Evolutionary conservation across 2,329 filamentous ascomycete genomes (phyloP).

Genomic region (Teratosphaeria zuluensis): DNA sequence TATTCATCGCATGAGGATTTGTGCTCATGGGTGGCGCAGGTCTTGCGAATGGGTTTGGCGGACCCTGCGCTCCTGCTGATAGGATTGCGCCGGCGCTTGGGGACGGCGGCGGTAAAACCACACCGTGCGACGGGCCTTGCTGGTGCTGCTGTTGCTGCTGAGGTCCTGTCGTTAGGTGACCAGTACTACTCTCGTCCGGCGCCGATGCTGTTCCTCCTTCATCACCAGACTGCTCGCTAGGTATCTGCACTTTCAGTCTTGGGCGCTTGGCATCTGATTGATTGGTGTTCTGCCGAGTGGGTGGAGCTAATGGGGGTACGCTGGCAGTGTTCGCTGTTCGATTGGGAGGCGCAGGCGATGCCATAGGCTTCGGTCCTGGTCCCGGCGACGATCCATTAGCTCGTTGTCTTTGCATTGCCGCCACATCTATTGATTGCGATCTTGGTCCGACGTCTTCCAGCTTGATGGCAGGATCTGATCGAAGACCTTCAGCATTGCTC

Average conservation of each 20-base stretch:
- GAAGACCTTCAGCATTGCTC: constrained; percentile 41
- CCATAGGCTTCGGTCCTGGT: constrained; percentile 32
- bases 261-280: constrained; percentile 63
- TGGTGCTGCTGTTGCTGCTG: constrained; percentile 11
- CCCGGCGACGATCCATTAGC: constrained; percentile 45
- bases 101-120: constrained; percentile 85
- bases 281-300: constrained; percentile 63
- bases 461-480: constrained; percentile 35
- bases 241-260: constrained; percentile 86
- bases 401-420: constrained; percentile 42
- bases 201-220: constrained; percentile 61
- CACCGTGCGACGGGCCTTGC: constrained; percentile 37
- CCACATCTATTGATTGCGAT: constrained; percentile 57
- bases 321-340: constrained; percentile 50
- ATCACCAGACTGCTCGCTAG: constrained; percentile 72
- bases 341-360: constrained; percentile 31
- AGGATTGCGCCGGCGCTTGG: constrained; percentile 77
- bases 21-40: constrained; percentile 63
- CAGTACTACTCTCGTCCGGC: constrained; percentile 46
- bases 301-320: constrained; percentile 38
- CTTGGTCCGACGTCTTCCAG: constrained; percentile 37
- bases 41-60: constrained; percentile 89
- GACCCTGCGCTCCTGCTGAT: constrained; percentile 83
- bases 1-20: constrained; percentile 29
- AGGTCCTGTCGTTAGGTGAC: constrained; percentile 38